Evolutionary conservation across 202 grass and related monocot genomes (phyloP).

Genomic region (Brachypodium distachyon): DNA sequence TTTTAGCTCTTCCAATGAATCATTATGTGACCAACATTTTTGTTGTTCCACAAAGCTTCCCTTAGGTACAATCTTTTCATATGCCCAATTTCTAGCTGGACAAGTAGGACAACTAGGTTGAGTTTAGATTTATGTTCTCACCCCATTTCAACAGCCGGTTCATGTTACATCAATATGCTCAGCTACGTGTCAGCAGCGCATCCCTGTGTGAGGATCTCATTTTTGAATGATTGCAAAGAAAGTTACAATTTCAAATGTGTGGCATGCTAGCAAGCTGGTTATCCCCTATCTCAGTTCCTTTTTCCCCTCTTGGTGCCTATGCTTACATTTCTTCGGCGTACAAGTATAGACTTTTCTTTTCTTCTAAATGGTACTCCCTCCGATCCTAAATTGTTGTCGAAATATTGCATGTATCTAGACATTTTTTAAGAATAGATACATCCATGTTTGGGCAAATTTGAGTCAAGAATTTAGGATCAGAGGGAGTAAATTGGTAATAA

Average conservation of each 20-base stretch:
- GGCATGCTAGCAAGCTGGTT: not conserved
- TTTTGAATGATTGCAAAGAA: not conserved
- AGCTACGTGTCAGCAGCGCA: not conserved
- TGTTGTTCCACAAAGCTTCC: not conserved
- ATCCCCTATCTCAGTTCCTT: not conserved
- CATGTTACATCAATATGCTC: not conserved
- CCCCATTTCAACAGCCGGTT: not conserved
- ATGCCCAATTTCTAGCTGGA: not conserved
- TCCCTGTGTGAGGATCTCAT: not conserved
- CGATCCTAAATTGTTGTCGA: too few species aligned
- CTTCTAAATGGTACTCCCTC: too few species aligned
- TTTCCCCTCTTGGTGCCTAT: not conserved
- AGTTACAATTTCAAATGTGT: not conserved
- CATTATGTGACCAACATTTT: slow-evolving; percentile 1
- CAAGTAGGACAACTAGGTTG: not conserved
- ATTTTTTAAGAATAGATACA: too few species aligned
- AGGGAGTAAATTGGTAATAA: too few species aligned
- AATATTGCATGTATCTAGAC: too few species aligned
- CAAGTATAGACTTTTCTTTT: not conserved
- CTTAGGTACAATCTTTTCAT: not conserved
- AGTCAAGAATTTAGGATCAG: too few species aligned
- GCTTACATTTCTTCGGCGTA: not conserved
- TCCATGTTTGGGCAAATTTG: too few species aligned
- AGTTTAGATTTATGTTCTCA: not conserved
- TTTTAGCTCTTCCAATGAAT: not conserved